phyloP scores from a whole-genome alignment of 163 green algal genomes.

The Trebouxiophyceae sp. region DNA sequence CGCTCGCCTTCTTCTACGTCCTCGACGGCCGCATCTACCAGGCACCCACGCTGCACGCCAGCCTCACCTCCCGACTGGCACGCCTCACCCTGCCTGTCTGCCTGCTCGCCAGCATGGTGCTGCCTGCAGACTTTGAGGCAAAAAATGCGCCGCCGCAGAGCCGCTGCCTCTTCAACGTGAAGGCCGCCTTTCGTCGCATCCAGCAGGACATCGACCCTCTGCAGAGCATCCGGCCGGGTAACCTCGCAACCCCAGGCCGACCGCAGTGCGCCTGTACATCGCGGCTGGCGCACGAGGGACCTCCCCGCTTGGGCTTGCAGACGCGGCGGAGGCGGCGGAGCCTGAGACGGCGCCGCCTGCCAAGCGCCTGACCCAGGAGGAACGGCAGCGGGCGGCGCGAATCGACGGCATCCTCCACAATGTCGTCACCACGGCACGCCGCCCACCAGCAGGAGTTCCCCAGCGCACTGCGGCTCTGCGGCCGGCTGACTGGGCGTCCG shows the following conservation, averaged over 20 bases:
- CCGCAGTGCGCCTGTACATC: too few relatives aligned
- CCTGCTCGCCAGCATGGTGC: too few relatives aligned
- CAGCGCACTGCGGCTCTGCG: too few relatives aligned
- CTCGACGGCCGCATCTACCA: constrained; percentile 70
- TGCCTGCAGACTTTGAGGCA: not conserved
- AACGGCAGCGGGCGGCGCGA: constrained; percentile 12
- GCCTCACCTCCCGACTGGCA: constrained; percentile 51
- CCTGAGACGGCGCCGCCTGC: not conserved
- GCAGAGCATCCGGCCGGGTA: not conserved
- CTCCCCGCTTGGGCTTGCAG: constrained; percentile 1
- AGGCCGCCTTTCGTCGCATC: constrained; percentile 23
- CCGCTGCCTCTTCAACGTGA: constrained; percentile 26
- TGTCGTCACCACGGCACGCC: constrained; percentile 8
- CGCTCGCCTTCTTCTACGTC: constrained; percentile 68
- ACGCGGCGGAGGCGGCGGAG: not conserved
- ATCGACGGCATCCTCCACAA: constrained; percentile 17
- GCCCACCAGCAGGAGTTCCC: too few relatives aligned
- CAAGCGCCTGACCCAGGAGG: constrained; percentile 1
- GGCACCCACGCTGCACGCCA: constrained; percentile 60
- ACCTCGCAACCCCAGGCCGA: too few relatives aligned
- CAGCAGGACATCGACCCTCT: constrained; percentile 33
- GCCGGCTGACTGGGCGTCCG: too few relatives aligned
- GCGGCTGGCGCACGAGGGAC: too few relatives aligned
- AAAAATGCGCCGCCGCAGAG: constrained; percentile 14
- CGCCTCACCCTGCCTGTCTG: too few relatives aligned